Evolutionary conservation across 805 yeast genomes (phyloP).

Genomic region (Lachancea mirantina): DNA sequence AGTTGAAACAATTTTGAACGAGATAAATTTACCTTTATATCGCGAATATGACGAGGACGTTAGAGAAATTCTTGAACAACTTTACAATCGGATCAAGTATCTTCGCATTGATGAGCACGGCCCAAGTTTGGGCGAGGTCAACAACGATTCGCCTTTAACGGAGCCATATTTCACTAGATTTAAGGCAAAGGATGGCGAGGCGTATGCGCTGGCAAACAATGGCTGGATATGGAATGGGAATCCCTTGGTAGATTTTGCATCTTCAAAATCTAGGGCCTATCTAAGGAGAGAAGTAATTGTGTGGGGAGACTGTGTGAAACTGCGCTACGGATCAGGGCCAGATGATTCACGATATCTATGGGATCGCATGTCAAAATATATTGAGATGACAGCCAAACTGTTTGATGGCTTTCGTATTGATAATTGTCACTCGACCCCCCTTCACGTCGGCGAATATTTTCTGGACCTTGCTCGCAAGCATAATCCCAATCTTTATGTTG

Average conservation of each 20-base stretch:
- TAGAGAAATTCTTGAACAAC: slow-evolving; percentile 54
- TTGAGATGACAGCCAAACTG: slow-evolving; percentile 58
- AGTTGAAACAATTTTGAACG: slow-evolving; percentile 57
- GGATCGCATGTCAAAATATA: slow-evolving; percentile 78
- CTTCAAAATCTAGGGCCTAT: slow-evolving; percentile 69
- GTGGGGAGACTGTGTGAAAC: slow-evolving; percentile 96
- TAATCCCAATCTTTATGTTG: slow-evolving; percentile 83
- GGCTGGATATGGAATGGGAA: slow-evolving; percentile 99
- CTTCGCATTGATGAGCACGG: slow-evolving; percentile 74
- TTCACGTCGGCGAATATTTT: slow-evolving; percentile 86
- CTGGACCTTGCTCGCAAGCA: slow-evolving; percentile 81
- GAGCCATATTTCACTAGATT: slow-evolving; percentile 87
- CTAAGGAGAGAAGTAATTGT: slow-evolving; percentile 87
- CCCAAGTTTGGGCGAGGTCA: slow-evolving; percentile 67
- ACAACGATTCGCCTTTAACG: slow-evolving; percentile 51
- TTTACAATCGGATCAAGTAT: slow-evolving; percentile 70
- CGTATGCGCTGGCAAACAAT: slow-evolving; percentile 79
- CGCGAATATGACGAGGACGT: slow-evolving; percentile 69
- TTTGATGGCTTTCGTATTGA: slow-evolving; percentile 91
- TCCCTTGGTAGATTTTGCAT: slow-evolving; percentile 90
- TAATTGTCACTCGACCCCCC: slow-evolving; percentile 93
- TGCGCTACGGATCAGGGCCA: slow-evolving; percentile 72
- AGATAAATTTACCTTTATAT: slow-evolving; percentile 68
- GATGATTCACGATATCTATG: slow-evolving; percentile 86
- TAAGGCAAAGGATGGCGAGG: slow-evolving; percentile 41